Conservation (phyloP, 2,329 filamentous ascomycete species). For the Pleomassaria siparia region DNA sequence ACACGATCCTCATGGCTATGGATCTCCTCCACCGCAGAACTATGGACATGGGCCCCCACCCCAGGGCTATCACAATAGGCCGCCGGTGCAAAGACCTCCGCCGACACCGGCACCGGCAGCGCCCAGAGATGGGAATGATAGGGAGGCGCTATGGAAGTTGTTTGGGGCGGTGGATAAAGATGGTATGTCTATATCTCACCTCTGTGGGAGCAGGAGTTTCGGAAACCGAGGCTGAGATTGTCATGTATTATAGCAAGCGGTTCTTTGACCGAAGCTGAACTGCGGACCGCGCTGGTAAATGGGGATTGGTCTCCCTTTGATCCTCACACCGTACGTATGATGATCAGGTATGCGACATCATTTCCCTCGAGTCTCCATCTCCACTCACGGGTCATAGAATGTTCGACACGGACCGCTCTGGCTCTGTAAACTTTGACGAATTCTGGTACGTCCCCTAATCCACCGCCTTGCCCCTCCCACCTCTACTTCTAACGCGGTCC, state of each 20-base stretch:
- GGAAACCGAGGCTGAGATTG: slow-evolving; percentile 9
- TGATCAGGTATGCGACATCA: slow-evolving; percentile 64
- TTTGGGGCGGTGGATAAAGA: slow-evolving; percentile 91
- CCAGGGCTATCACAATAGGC: slow-evolving; percentile 69
- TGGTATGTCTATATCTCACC: slow-evolving; percentile 51
- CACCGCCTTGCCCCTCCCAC: not conserved
- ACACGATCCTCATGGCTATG: slow-evolving; percentile 41
- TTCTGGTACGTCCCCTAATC: slow-evolving; percentile 67
- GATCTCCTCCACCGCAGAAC: slow-evolving; percentile 50
- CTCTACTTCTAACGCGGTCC: slow-evolving; percentile 8
- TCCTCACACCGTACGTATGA: slow-evolving; percentile 91
- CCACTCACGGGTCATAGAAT: slow-evolving; percentile 57
- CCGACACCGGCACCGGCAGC: slow-evolving; percentile 52
- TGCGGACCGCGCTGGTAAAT: slow-evolving; percentile 89
- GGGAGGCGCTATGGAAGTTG: slow-evolving; percentile 73
- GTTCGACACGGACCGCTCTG: slow-evolving; percentile 91
- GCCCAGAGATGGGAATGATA: slow-evolving; percentile 63
- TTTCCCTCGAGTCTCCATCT: not conserved
- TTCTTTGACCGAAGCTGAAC: slow-evolving; percentile 80
- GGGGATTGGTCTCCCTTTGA: slow-evolving; percentile 96
- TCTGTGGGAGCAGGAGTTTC: too few species aligned
- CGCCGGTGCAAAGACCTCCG: slow-evolving; percentile 51
- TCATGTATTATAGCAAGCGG: slow-evolving; percentile 70
- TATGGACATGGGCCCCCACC: slow-evolving; percentile 57
- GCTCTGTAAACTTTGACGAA: slow-evolving; percentile 90